These are phyloP conservation scores for Eremothecium sinecaudum DNA, from an alignment of 1,139 yeast genomes.

Conservation along the genomic window DNA sequence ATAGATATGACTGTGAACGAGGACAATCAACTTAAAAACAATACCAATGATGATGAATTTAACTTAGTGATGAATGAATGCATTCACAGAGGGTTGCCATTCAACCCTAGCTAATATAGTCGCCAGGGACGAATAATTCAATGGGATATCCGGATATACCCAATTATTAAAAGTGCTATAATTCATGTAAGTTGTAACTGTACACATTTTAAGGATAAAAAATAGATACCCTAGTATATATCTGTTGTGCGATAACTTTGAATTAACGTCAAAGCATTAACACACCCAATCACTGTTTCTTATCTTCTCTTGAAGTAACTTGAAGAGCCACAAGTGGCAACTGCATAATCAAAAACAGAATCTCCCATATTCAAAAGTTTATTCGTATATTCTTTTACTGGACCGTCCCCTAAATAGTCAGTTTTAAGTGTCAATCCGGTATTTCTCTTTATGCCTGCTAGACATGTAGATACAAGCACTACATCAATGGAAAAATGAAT, in stretches of 20 bases:
- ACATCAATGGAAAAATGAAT: slow-evolving; percentile 67
- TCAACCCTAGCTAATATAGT: slow-evolving; percentile 9
- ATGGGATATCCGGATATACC: too few relatives aligned
- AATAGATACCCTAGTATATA: too few relatives aligned
- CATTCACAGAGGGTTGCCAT: slow-evolving; percentile 8
- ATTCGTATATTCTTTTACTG: slow-evolving; percentile 47
- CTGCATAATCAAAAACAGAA: slow-evolving; percentile 61
- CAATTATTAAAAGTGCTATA: too few relatives aligned
- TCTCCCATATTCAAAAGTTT: slow-evolving; percentile 84
- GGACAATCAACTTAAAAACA: not conserved
- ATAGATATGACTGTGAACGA: not conserved
- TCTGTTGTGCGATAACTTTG: too few relatives aligned
- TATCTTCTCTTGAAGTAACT: slow-evolving; percentile 60
- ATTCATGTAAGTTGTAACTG: too few relatives aligned
- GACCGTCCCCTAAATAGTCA: slow-evolving; percentile 36
- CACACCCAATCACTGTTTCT: too few relatives aligned
- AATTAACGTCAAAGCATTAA: too few relatives aligned
- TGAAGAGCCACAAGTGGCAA: slow-evolving; percentile 63
- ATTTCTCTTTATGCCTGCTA: slow-evolving; percentile 83
- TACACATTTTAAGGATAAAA: too few relatives aligned
- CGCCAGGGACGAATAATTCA: too few relatives aligned
- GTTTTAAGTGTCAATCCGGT: slow-evolving; percentile 63
- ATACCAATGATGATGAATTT: not conserved
- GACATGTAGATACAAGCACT: slow-evolving; percentile 65
- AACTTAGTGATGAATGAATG: not conserved